Evolutionary conservation across 257 asterid species (phyloP), one percentile per base, ranked within the genome.

Genomic region (Buddleja alternifolia): DNA sequence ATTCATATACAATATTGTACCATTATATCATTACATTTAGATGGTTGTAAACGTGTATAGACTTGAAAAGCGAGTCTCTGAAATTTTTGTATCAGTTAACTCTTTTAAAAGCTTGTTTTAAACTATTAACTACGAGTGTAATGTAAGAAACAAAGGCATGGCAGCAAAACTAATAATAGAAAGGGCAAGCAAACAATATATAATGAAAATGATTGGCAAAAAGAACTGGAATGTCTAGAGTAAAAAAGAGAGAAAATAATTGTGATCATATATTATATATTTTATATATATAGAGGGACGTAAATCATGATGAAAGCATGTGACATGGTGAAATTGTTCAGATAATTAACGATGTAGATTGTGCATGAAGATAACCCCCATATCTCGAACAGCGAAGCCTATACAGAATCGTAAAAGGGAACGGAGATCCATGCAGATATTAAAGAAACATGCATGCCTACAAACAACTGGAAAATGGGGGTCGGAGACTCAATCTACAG

Each of bases 281-380:
- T 29, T 1, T 29, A 29, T 2, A 29, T 29, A 29, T 29, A 29
- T 29, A 29, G 34, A 29, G 34, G n/a, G 23, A 36, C 50, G 32
- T 19, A 40, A 40, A 41, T 25, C 10, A 66, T 66, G 61, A 39
- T 6, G 25, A 50, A 23, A 67, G 73, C 64, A 48, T 63, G 73
- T 67, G 72, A 20, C 4, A 50, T 3, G 34, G 17, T 34, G 29
- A 34, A 45, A 12, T 7, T 21, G 53, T 32, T 3, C 46, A 7
- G 45, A 17, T 25, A 39, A 44, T n/a, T n/a, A 29, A 29, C 19
- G 7, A 23, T 10, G 14, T 17, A 36, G 29, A 66, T 51, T 66
- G 61, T 47, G 51, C 6, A 51, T 15, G 16, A 66, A 66, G 71
- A 51, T 66, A 65, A 32, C 34, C 25, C 44, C 0, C 12, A 3